Base-by-base conservation (phyloP, 139 green algal species). In the Cymbomonas tetramitiformis region DNA sequence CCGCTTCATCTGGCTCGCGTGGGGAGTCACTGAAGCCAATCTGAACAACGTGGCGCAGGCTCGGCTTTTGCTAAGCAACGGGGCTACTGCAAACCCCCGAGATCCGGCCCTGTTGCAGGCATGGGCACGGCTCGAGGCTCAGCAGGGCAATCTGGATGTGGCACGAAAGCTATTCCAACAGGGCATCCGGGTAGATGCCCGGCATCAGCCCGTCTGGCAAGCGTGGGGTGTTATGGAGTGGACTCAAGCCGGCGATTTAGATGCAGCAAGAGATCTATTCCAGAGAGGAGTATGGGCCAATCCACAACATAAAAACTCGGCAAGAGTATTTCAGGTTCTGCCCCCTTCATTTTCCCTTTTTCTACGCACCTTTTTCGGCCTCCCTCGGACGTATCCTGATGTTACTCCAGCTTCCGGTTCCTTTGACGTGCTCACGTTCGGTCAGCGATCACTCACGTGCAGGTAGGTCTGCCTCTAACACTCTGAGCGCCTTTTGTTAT, bases 211-310 rank as follows among this genome's bases (percentile, higher is more conserved):
- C 5, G 54, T 66, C 18, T 77, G 69, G 69, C 67, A 78, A 57
- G 70, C 70, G 10, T 78, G 67, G 67, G 70, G 24, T 10, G 30
- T 71, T 29, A 84, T 96, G 80, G 90, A 96, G 75, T 80, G 65
- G 28, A n/a, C n/a, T n/a, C 64, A 66, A 21, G 57, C 62, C 61
- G 79, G 80, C 4, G 70, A 89, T 30, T 15, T 79, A 21, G 75
- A 83, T 21, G 50, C 53, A n/a, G 87, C 90, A 2, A 71, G 89
- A 3, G 51, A 86, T 41, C 79, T 98, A 44, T 96, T 96, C 69
- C 87, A 95, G 73, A 64, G 86, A 67, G 90, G 85, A 21, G 75
- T 96, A 19, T 94, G 85, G 84, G 79, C 82, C 0, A 72, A 82
- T 40, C 82, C 87, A 2, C 15, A 43, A 9, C 23, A 10, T 1